Evolutionary conservation across 306 rosid genomes (phyloP).

Genomic region (Trifolium subterraneum): DNA sequence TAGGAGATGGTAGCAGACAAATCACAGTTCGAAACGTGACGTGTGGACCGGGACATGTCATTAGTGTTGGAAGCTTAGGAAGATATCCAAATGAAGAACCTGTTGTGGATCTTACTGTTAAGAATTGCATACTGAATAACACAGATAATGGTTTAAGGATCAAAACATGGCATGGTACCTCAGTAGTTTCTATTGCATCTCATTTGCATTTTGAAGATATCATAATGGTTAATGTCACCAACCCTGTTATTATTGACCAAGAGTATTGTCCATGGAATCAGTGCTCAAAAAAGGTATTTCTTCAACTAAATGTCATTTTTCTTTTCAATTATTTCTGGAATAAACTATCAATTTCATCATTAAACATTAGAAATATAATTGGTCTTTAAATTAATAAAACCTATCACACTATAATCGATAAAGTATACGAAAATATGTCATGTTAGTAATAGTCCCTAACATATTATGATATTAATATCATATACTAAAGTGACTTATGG

Average conservation of each 20-base stretch:
- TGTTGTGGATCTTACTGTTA: neutral
- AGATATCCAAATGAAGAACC: neutral
- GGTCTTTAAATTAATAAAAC: too few species aligned
- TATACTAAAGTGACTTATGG: too few species aligned
- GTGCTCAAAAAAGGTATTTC: neutral
- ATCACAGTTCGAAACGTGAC: neutral
- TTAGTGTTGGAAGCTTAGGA: neutral
- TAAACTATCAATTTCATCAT: neutral
- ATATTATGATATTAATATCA: too few species aligned
- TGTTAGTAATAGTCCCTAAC: too few species aligned
- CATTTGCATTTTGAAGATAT: neutral
- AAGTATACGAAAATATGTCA: too few species aligned
- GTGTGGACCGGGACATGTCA: neutral
- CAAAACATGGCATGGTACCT: neutral
- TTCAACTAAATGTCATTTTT: neutral
- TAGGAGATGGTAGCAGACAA: neutral
- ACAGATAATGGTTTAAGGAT: neutral
- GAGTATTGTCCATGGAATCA: conserved; percentile 1
- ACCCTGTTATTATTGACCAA: neutral
- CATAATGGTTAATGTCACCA: neutral
- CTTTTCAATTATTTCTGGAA: neutral
- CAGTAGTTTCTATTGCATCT: neutral
- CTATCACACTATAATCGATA: too few species aligned
- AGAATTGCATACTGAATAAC: neutral
- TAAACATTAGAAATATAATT: too few species aligned